Evolutionary conservation across 352 stramenopile genomes (phyloP), one percentile per base, ranked within the genome.

Genomic region (Pythium insidiosum): DNA sequence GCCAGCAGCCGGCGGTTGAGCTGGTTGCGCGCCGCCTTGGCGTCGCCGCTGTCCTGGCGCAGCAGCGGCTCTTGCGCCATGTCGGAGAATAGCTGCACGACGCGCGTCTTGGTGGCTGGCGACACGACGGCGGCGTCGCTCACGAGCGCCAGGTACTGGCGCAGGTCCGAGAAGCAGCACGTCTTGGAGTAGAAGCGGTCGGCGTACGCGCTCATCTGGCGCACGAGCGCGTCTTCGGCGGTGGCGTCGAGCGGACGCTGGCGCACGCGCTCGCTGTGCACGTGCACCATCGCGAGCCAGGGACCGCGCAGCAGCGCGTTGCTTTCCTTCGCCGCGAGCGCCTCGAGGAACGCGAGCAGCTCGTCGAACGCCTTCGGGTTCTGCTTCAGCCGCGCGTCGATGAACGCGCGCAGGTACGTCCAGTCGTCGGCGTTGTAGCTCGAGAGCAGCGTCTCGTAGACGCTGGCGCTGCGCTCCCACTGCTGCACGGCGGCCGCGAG

Each of bases 161-260:
- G 81, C 24, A 94, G 58, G 45, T 94, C 81, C 41, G 76, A 76
- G 53, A 94, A 91, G 49, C 81, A 94, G 68, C 78, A 91, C 37
- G 73, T 73, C 57, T 94, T 94, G 10, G 61, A 73, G 45, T 73
- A 73, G 58, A 91, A 90, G 6, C 58, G 64, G 20, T 84, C 59
- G 28, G 68, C 61, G 60, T 94, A 94, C 20, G 43, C 47, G 25
- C 74, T 21, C 12, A 93, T 73, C 15, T 53, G 39, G 18, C 69
- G 55, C 42, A 80, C 53, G 3, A 94, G 44, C 29, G 62, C 58
- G 3, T 28, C 28, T 37, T 91, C 78, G 15, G 65, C 47, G n/a
- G 60, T 28, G 20, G 39, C 22, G 7, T 78, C 37, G 13, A 33
- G 15, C 1, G 24, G 37, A 19, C 49, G 38, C 20, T 61, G 46